Conservation (phyloP, 208 protist genomes). For the Leptomonas pyrrhocoris region DNA sequence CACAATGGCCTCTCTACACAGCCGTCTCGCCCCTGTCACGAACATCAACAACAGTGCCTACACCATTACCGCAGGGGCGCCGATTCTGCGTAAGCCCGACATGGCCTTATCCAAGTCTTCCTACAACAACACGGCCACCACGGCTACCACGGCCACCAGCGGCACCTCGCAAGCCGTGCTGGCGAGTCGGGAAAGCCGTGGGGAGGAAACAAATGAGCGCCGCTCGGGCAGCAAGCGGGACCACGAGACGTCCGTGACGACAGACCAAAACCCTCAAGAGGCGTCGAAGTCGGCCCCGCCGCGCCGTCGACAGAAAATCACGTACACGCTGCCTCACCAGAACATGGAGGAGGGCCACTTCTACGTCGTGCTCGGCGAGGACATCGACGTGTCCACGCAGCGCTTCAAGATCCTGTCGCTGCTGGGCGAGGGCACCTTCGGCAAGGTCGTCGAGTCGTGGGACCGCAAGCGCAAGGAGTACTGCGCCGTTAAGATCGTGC, state of each 20-base stretch:
- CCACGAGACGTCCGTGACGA: conserved; percentile 9
- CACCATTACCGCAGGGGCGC: conserved; percentile 16
- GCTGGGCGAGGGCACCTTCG: too few species aligned
- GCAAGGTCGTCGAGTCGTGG: too few species aligned
- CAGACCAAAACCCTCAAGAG: conserved; percentile 19
- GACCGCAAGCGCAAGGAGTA: conserved; percentile 87
- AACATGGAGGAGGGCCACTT: conserved; percentile 91
- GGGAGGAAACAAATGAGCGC: neutral
- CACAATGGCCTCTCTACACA: conserved; percentile 17
- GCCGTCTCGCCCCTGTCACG: conserved; percentile 13
- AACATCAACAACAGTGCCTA: conserved; percentile 25
- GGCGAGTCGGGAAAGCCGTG: neutral
- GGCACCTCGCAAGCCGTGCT: neutral
- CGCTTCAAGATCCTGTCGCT: too few species aligned
- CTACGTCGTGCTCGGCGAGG: conserved; percentile 89
- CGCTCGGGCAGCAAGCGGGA: conserved; percentile 16
- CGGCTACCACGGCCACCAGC: neutral
- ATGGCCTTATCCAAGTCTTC: conserved; percentile 9
- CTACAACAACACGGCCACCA: neutral
- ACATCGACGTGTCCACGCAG: conserved; percentile 89
- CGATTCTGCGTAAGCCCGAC: conserved; percentile 14
- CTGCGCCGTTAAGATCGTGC: conserved; percentile 90
- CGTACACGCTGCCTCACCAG: conserved; percentile 73
- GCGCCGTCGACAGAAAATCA: conserved; percentile 5
- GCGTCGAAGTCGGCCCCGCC: conserved; percentile 2